Evolutionary conservation across 2,329 filamentous ascomycete genomes (phyloP).

Genomic region (Ceratocystis lukuohia): DNA sequence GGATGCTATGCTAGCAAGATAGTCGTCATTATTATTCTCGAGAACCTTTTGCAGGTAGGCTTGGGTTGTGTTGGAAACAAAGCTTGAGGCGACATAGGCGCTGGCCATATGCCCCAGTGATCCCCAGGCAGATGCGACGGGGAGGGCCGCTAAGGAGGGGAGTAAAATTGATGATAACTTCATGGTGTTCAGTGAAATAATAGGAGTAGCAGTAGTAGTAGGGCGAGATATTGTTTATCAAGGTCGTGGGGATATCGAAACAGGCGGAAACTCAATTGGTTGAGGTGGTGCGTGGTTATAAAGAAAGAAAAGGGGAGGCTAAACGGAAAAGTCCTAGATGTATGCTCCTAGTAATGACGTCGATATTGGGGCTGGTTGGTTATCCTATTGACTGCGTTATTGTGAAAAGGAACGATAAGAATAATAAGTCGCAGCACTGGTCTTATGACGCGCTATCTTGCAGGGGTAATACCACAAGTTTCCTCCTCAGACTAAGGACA

Average conservation of each 20-base stretch:
- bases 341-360: neutral
- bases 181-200: conserved; percentile 22
- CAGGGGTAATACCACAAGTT: neutral
- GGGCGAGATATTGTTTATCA: too few relatives aligned
- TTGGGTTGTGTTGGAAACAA: conserved; percentile 44
- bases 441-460: conserved; percentile 3
- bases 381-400: neutral
- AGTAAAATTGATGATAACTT: conserved; percentile 27
- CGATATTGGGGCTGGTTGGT: neutral
- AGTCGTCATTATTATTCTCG: conserved; percentile 39
- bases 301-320: neutral
- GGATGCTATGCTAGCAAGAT: conserved; percentile 49
- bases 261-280: neutral
- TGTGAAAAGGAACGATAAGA: neutral
- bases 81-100: conserved; percentile 47
- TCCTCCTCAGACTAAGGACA: neutral
- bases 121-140: conserved; percentile 31
- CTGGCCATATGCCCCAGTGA: conserved; percentile 52
- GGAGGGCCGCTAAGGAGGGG: conserved; percentile 26
- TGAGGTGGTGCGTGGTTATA: neutral
- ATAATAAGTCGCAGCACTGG: neutral
- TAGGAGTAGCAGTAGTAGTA: too few relatives aligned
- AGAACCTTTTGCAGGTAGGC: conserved; percentile 45
- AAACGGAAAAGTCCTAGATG: neutral
- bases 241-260: too few relatives aligned